These are phyloP conservation scores for Chrysanthemum makinoi DNA, from an alignment of 129 eudicot species.

Conservation along the genomic window DNA sequence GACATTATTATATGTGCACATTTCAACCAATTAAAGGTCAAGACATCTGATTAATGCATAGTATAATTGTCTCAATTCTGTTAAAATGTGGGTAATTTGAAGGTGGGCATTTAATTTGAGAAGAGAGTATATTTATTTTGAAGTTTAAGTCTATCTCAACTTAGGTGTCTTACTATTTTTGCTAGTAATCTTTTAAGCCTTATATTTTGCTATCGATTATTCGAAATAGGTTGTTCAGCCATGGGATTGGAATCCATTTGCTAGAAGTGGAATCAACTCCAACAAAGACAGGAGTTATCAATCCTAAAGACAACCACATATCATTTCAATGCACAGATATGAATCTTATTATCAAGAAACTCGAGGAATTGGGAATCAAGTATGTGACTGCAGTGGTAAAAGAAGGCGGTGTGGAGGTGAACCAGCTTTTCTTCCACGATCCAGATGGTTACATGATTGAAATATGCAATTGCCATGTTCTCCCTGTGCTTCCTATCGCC, in stretches of 20 bases:
- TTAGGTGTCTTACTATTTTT: neutral
- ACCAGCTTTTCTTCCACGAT: constrained; percentile 78
- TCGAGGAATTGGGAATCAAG: constrained; percentile 44
- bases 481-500: constrained; percentile 62
- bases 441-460: constrained; percentile 88
- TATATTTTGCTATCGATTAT: neutral
- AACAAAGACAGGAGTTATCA: constrained; percentile 39
- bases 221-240: constrained; percentile 53
- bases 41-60: too few species aligned
- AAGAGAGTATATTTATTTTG: too few species aligned
- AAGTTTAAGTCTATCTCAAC: too few species aligned
- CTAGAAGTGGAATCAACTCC: constrained; percentile 43
- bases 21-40: too few species aligned
- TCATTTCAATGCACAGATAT: constrained; percentile 74
- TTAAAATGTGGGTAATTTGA: too few species aligned
- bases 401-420: constrained; percentile 65
- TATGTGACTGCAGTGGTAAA: constrained; percentile 59
- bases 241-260: constrained; percentile 77
- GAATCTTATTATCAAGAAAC: constrained; percentile 43
- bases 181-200: neutral
- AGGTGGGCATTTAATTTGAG: too few species aligned
- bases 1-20: too few species aligned
- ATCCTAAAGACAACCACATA: constrained; percentile 82
- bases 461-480: constrained; percentile 80
- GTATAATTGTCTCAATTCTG: too few species aligned